Evolutionary conservation across 2,329 filamentous ascomycete species (phyloP).

Genomic region (Cercospora nicotianae): DNA sequence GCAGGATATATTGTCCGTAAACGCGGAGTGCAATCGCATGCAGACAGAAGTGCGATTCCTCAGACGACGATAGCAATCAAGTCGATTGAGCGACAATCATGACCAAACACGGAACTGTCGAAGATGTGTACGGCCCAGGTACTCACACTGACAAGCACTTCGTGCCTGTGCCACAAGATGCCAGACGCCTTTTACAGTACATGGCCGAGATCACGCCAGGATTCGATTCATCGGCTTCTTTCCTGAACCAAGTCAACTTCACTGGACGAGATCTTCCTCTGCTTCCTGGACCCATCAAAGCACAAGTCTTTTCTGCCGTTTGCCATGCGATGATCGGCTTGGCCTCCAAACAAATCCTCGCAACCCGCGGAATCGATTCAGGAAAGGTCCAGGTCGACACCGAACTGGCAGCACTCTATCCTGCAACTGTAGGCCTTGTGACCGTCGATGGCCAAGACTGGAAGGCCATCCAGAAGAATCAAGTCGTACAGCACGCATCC

Average conservation of each 20-base stretch:
- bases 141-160: slow-evolving; percentile 43
- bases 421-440: slow-evolving; percentile 44
- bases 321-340: slow-evolving; percentile 49
- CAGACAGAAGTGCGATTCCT: neutral
- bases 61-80: neutral
- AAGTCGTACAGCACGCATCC: slow-evolving; percentile 32
- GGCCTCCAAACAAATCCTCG: slow-evolving; percentile 45
- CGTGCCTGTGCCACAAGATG: slow-evolving; percentile 43
- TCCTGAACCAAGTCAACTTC: slow-evolving; percentile 43
- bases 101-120: slow-evolving; percentile 19
- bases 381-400: slow-evolving; percentile 48
- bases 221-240: slow-evolving; percentile 41
- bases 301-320: slow-evolving; percentile 45
- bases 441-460: slow-evolving; percentile 44
- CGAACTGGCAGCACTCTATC: slow-evolving; percentile 50
- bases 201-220: slow-evolving; percentile 44
- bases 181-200: slow-evolving; percentile 42
- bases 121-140: slow-evolving; percentile 43
- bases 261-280: slow-evolving; percentile 43
- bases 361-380: slow-evolving; percentile 30
- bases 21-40: neutral
- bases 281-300: slow-evolving; percentile 49
- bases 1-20: neutral
- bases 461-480: slow-evolving; percentile 34
- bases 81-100: neutral